Percentiles rank a stretch among this genome's conserved stretches.
Evolutionary conservation across 345 rosid species (phyloP).

Genomic region (Gossypium raimondii): DNA sequence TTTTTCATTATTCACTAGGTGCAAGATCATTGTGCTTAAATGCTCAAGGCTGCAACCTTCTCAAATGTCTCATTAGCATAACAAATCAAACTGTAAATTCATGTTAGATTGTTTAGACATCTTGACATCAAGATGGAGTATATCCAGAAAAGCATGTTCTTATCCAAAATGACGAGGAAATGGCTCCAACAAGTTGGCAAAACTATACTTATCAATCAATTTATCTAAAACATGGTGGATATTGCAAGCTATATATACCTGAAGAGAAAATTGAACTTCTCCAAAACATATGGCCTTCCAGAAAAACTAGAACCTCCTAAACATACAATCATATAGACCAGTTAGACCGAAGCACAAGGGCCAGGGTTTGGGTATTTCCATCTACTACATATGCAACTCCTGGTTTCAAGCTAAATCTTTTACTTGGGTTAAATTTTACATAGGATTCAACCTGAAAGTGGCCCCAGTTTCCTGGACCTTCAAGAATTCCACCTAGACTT

Average conservation of each 20-base stretch:
- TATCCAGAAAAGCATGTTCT: background rate
- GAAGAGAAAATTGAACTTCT: constrained; percentile 4
- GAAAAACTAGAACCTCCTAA: background rate
- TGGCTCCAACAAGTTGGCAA: background rate
- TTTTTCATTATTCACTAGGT: background rate
- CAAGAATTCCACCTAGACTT: constrained; percentile 49
- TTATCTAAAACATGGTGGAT: background rate
- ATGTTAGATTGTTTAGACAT: background rate
- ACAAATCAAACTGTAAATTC: background rate
- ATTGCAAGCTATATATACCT: background rate
- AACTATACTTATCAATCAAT: background rate
- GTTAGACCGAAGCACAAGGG: constrained; percentile 63
- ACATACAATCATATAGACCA: constrained; percentile 53
- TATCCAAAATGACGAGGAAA: background rate
- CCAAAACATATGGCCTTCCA: background rate
- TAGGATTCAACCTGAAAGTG: constrained; percentile 65
- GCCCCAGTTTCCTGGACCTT: constrained; percentile 34
- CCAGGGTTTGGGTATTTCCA: constrained; percentile 45
- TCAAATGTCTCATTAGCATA: background rate
- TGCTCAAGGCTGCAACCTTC: background rate
- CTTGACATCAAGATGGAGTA: background rate
- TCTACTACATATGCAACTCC: constrained; percentile 55
- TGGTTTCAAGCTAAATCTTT: constrained; percentile 59
- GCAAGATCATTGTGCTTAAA: background rate
- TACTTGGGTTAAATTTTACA: constrained; percentile 43